These are phyloP conservation scores for Podila verticillata DNA, from an alignment of 192 early-diverging fungal genomes.

Conservation along the genomic window DNA sequence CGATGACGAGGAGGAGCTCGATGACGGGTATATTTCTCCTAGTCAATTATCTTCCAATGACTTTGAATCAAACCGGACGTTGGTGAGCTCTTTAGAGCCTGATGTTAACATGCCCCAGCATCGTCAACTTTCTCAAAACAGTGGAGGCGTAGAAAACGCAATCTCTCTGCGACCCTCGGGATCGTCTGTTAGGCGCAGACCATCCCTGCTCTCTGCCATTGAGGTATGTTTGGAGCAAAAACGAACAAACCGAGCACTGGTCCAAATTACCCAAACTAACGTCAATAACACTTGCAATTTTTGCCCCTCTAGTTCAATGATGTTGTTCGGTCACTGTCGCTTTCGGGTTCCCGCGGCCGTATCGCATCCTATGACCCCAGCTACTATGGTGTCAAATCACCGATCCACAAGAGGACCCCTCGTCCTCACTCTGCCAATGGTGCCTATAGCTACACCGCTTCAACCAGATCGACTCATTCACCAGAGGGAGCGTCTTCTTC, in stretches of 20 bases:
- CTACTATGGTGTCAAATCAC: conserved; percentile 39
- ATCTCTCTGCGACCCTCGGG: conserved; percentile 36
- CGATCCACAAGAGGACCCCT: neutral
- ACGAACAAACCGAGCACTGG: neutral
- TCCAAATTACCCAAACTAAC: neutral
- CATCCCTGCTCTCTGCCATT: conserved; percentile 64
- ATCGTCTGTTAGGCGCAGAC: conserved; percentile 27
- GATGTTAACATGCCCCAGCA: conserved; percentile 33
- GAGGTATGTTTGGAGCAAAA: conserved; percentile 50
- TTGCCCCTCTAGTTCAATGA: conserved; percentile 27
- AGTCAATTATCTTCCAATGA: conserved; percentile 32
- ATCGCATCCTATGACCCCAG: conserved; percentile 39
- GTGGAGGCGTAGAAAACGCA: conserved; percentile 44
- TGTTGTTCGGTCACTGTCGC: conserved; percentile 40
- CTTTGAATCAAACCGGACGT: conserved; percentile 21
- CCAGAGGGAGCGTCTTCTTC: conserved; percentile 1
- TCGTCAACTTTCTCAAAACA: conserved; percentile 34
- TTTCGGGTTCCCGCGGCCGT: conserved; percentile 30
- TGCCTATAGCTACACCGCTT: neutral
- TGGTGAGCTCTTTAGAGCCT: conserved; percentile 18
- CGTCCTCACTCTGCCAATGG: neutral
- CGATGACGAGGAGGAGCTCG: conserved; percentile 43
- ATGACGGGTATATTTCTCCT: conserved; percentile 49
- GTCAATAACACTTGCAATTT: neutral
- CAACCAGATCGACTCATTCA: neutral